Conservation (phyloP, 176 grass and related monocot species). For the Eleusine coracana region DNA sequence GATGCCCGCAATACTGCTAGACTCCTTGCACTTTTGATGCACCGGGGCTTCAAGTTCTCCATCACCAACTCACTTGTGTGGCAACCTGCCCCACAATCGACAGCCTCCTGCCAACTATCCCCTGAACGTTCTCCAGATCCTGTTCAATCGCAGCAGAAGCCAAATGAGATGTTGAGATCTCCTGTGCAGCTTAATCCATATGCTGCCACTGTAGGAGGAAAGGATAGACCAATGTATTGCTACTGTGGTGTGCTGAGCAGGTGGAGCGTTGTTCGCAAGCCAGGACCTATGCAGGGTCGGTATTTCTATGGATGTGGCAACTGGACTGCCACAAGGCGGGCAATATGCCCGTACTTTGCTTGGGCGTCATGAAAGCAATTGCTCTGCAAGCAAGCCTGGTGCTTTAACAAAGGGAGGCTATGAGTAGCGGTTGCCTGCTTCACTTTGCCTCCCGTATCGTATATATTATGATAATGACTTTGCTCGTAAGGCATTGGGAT, state of each 20-base stretch:
- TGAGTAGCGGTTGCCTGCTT: constrained; percentile 14
- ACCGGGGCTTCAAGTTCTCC: constrained; percentile 83
- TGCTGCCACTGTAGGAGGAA: constrained; percentile 18
- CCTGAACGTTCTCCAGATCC: constrained; percentile 34
- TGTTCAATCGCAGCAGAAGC: constrained; percentile 38
- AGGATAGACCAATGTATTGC: constrained; percentile 65
- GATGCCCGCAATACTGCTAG: constrained; percentile 93
- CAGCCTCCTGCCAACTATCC: constrained; percentile 41
- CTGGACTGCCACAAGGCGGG: constrained; percentile 75
- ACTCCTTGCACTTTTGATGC: constrained; percentile 80
- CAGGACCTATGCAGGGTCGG: constrained; percentile 75
- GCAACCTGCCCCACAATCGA: constrained; percentile 36
- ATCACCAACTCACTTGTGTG: constrained; percentile 79
- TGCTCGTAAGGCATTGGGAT: constrained; percentile 58
- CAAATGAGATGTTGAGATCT: constrained; percentile 38
- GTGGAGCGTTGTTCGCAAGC: constrained; percentile 69
- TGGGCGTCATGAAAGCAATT: constrained; percentile 56
- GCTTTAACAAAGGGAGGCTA: constrained; percentile 55
- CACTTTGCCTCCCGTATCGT: constrained; percentile 41
- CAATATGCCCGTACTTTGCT: constrained; percentile 70
- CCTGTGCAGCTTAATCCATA: constrained; percentile 53
- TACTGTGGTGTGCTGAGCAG: constrained; percentile 80
- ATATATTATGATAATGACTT: constrained; percentile 65
- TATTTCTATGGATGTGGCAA: constrained; percentile 91
- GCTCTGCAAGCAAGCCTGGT: constrained; percentile 28